A percentile compares a stretch with the other conserved stretches of the same genome.
These are phyloP conservation scores for Pseudogymnoascus sp. DNA, from an alignment of 2,329 filamentous ascomycete species.

Conservation along the genomic window DNA sequence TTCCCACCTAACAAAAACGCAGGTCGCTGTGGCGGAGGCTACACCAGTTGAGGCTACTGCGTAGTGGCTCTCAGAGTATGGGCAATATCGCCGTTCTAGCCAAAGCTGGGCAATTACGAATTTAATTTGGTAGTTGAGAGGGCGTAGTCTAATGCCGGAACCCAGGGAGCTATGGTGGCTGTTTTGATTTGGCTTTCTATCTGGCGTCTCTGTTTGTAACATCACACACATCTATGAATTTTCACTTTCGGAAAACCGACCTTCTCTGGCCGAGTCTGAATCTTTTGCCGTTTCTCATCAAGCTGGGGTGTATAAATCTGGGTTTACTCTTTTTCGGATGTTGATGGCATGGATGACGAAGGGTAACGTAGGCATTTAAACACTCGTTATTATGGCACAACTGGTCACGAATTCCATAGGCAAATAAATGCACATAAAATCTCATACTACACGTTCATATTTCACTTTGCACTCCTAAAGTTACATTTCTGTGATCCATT, in stretches of 20 bases:
- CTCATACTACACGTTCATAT: not conserved
- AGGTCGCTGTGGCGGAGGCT: not conserved
- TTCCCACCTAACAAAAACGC: not conserved
- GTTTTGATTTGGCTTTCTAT: conserved; percentile 8
- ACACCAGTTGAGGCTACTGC: conserved; percentile 1
- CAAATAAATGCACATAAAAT: conserved; percentile 6
- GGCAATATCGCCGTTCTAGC: not conserved
- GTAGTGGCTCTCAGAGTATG: not conserved
- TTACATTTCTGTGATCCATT: not conserved
- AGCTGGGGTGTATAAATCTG: conserved; percentile 1
- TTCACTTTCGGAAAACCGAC: conserved; percentile 1
- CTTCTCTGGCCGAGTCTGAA: conserved; percentile 1
- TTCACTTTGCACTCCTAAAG: not conserved
- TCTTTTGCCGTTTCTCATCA: conserved; percentile 2
- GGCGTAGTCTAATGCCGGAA: not conserved
- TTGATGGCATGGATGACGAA: not conserved
- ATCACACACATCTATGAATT: conserved; percentile 6
- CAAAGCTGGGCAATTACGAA: conserved; percentile 8
- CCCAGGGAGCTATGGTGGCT: conserved; percentile 6
- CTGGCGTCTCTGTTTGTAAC: conserved; percentile 7
- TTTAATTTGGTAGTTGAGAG: conserved; percentile 7
- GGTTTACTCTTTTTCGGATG: conserved; percentile 5
- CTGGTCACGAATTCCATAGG: conserved; percentile 3
- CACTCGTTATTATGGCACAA: not conserved
- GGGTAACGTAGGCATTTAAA: not conserved